These are phyloP conservation scores for Microdochium trichocladiopsis DNA, from an alignment of 2,329 filamentous ascomycete species.

Conservation along the genomic window DNA sequence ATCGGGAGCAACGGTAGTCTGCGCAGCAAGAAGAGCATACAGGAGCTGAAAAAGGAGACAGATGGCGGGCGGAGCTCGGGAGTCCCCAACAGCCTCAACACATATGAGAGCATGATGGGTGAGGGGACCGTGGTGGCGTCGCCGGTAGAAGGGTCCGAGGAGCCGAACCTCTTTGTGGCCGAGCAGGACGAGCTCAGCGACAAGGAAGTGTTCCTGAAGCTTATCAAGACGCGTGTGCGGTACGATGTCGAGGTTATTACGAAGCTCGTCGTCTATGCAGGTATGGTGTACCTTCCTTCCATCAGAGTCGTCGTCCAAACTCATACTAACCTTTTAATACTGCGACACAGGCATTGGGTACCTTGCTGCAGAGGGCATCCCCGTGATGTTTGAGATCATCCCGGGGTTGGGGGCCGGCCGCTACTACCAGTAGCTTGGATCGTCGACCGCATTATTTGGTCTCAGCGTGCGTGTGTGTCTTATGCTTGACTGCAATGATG, in stretches of 20 bases:
- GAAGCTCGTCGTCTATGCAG: constrained; percentile 89
- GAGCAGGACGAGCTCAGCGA: constrained; percentile 53
- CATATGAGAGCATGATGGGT: constrained; percentile 70
- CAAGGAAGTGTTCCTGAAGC: constrained; percentile 73
- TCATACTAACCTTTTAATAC: constrained; percentile 3
- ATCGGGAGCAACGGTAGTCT: constrained; percentile 42
- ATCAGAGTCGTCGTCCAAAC: not conserved
- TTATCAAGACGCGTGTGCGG: constrained; percentile 80
- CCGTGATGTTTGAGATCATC: constrained; percentile 61
- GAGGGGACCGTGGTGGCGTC: constrained; percentile 42
- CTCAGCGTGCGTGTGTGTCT: too few species aligned
- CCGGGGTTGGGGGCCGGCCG: not conserved
- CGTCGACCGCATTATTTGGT: too few species aligned
- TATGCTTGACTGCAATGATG: too few species aligned
- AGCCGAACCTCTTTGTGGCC: constrained; percentile 27
- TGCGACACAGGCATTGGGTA: constrained; percentile 63
- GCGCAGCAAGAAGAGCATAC: constrained; percentile 33
- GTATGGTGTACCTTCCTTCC: constrained; percentile 55
- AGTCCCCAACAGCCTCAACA: constrained; percentile 37
- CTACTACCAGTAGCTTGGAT: not conserved
- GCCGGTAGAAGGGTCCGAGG: constrained; percentile 22
- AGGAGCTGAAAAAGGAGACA: constrained; percentile 29
- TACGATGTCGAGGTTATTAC: constrained; percentile 99
- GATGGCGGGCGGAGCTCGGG: constrained; percentile 13
- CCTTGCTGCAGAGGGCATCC: constrained; percentile 70